These are phyloP conservation scores for Aulographum hederae DNA, from an alignment of 2,329 filamentous ascomycete genomes.

Conservation along the genomic window DNA sequence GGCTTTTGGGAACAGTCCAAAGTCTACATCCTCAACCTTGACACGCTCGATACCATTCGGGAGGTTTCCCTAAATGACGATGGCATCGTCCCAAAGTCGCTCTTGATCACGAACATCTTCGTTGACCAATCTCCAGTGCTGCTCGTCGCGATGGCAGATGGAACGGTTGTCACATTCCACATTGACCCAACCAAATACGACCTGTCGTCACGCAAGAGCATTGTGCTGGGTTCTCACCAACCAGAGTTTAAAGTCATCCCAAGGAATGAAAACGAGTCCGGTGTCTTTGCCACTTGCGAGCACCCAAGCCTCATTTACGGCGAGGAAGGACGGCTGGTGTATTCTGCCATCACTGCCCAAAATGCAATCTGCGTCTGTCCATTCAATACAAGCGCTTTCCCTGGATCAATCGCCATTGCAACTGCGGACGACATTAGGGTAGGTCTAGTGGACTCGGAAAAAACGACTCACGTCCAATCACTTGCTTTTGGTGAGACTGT, in stretches of 20 bases:
- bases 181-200: conserved; percentile 43
- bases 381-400: conserved; percentile 68
- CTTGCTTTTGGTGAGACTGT: conserved; percentile 67
- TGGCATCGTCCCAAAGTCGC: conserved; percentile 60
- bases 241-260: conserved; percentile 67
- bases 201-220: conserved; percentile 57
- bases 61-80: conserved; percentile 19
- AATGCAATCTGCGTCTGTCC: conserved; percentile 65
- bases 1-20: conserved; percentile 78
- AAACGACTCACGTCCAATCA: conserved; percentile 74
- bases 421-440: conserved; percentile 62
- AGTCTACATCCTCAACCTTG: conserved; percentile 54
- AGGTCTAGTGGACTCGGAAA: conserved; percentile 62
- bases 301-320: conserved; percentile 89
- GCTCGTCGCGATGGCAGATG: conserved; percentile 82
- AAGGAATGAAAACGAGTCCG: conserved; percentile 44
- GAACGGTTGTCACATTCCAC: conserved; percentile 70
- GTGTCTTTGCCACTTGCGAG: conserved; percentile 85
- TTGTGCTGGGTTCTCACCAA: conserved; percentile 71
- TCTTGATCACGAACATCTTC: conserved; percentile 64
- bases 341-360: conserved; percentile 83
- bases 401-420: conserved; percentile 63
- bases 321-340: conserved; percentile 70
- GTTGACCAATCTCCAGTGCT: conserved; percentile 48
- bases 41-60: conserved; percentile 45